A percentile compares a stretch with the other conserved stretches of the same genome.
Conservation (phyloP, 2,329 filamentous ascomycete species). For the Colletotrichum tamarilloi region DNA sequence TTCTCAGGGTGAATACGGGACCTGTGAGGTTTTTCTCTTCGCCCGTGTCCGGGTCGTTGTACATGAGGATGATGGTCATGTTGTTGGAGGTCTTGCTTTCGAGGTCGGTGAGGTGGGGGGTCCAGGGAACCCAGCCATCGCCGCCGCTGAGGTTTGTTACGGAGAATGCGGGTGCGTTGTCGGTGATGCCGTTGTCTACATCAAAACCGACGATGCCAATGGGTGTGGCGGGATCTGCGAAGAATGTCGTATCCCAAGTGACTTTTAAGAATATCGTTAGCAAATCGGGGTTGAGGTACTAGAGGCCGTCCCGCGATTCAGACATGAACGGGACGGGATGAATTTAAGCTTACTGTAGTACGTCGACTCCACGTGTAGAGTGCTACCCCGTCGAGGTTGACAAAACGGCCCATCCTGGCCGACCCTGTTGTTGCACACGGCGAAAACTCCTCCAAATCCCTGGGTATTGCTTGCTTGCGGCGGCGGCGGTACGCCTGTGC, state of each 20-base stretch:
- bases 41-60: slow-evolving; percentile 35
- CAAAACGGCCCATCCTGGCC: slow-evolving; percentile 46
- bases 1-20: slow-evolving; percentile 40
- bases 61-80: slow-evolving; percentile 39
- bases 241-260: slow-evolving; percentile 45
- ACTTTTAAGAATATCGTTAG: slow-evolving; percentile 42
- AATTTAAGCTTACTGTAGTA: slow-evolving; percentile 46
- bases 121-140: slow-evolving; percentile 45
- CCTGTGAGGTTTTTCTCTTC: slow-evolving; percentile 37
- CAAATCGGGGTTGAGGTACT: background rate
- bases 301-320: background rate
- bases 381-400: slow-evolving; percentile 42
- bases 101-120: slow-evolving; percentile 39
- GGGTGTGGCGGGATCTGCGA: slow-evolving; percentile 37
- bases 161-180: slow-evolving; percentile 35
- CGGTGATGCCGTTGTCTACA: slow-evolving; percentile 27
- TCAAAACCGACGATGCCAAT: slow-evolving; percentile 38
- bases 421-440: slow-evolving; percentile 42
- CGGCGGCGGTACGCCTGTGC: slow-evolving; percentile 45
- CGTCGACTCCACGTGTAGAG: slow-evolving; percentile 42
- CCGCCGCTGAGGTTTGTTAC: slow-evolving; percentile 37
- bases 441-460: slow-evolving; percentile 43
- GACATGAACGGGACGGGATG: background rate
- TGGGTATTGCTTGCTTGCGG: slow-evolving; percentile 42
- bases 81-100: slow-evolving; percentile 32